Evolutionary conservation across 1,139 yeast species (phyloP).

Genomic region (Blastobotrys indianensis): DNA sequence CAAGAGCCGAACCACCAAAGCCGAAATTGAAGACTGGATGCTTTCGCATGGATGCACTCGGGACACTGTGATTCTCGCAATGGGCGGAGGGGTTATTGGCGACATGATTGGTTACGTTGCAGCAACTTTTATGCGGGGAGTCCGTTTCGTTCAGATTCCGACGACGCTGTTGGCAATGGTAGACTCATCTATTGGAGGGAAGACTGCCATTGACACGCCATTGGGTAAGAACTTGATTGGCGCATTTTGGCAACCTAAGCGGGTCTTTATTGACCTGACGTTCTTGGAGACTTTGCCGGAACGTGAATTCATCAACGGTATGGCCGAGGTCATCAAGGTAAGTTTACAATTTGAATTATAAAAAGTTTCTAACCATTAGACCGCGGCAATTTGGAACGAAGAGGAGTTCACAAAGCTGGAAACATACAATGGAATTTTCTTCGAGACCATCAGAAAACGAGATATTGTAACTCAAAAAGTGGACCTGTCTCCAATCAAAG

Average conservation of each 20-base stretch:
- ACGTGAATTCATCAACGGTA: conserved; percentile 94
- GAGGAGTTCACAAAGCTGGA: conserved; percentile 81
- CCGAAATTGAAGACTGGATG: conserved; percentile 86
- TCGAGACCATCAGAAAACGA: conserved; percentile 52
- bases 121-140: conserved; percentile 98
- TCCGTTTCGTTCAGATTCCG: conserved; percentile 88
- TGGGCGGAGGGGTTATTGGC: conserved; percentile 99
- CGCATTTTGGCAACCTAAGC: conserved; percentile 94
- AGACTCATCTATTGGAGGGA: conserved; percentile 97
- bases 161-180: conserved; percentile 95
- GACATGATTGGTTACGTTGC: conserved; percentile 99
- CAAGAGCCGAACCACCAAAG: conserved; percentile 85
- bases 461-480: conserved; percentile 37
- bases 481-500: conserved; percentile 60
- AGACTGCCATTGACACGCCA: conserved; percentile 98
- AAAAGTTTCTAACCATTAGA: conserved; percentile 31
- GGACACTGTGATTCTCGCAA: conserved; percentile 89
- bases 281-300: conserved; percentile 86
- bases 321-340: conserved; percentile 90
- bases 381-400: conserved; percentile 98
- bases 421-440: conserved; percentile 59
- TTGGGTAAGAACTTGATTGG: conserved; percentile 94
- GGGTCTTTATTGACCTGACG: conserved; percentile 80
- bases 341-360: conserved; percentile 5
- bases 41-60: conserved; percentile 87